phyloP scores from a whole-genome alignment of 805 yeast species.

The Starmerella bacillaris region DNA sequence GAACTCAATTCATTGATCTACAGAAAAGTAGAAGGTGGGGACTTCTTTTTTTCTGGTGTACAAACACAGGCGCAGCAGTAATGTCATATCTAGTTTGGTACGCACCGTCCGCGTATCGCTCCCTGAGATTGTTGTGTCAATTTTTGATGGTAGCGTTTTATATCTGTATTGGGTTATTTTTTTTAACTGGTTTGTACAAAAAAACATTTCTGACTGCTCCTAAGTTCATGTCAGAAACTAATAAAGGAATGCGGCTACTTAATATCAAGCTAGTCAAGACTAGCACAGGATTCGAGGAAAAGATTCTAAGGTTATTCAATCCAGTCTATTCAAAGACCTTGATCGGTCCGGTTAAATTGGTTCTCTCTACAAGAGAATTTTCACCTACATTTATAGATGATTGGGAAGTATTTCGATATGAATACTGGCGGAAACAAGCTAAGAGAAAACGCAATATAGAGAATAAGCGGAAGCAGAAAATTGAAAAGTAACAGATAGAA shows the following conservation, averaged over 20 bases:
- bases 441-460: constrained; percentile 1
- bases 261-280: constrained; percentile 48
- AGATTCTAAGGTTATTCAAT: constrained; percentile 15
- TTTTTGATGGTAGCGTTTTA: constrained; percentile 38
- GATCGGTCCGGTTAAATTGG: constrained; percentile 68
- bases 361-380: constrained; percentile 65
- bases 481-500: too few relatives aligned
- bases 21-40: constrained; percentile 46
- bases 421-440: constrained; percentile 51
- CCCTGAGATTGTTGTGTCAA: constrained; percentile 21
- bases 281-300: constrained; percentile 18
- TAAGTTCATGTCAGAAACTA: constrained; percentile 60
- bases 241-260: constrained; percentile 72
- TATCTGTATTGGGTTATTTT: constrained; percentile 59
- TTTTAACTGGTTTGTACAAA: constrained; percentile 74
- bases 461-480: too few relatives aligned
- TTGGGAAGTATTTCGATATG: constrained; percentile 87
- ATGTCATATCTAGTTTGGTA: constrained; percentile 21
- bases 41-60: constrained; percentile 29
- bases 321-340: constrained; percentile 18
- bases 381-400: constrained; percentile 71
- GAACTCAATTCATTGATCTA: constrained; percentile 66
- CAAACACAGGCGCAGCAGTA: constrained; percentile 18
- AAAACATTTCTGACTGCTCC: constrained; percentile 72
- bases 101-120: constrained; percentile 24